Evolutionary conservation across 2,329 filamentous ascomycete species (phyloP).

Genomic region (Arthroderma uncinatum): DNA sequence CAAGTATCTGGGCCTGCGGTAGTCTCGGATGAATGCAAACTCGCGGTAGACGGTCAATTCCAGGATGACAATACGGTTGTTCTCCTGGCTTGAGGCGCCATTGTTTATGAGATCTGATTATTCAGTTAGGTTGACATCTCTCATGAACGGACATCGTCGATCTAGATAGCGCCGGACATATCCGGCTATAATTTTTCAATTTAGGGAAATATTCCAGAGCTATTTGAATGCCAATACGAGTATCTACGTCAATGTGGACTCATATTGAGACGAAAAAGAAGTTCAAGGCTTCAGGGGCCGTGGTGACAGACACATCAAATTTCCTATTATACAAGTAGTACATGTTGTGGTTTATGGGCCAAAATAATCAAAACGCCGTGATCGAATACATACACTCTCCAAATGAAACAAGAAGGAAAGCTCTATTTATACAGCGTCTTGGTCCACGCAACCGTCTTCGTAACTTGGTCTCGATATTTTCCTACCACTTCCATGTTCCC

Average conservation of each 20-base stretch:
- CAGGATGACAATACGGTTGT: constrained; percentile 63
- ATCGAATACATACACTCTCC: not conserved
- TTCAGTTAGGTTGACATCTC: constrained; percentile 2
- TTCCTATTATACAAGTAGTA: constrained; percentile 1
- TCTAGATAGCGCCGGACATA: too few species aligned
- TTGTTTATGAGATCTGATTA: not conserved
- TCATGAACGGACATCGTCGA: not conserved
- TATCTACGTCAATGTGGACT: not conserved
- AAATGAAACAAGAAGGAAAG: not conserved
- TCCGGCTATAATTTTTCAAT: not conserved
- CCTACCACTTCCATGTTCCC: constrained; percentile 20
- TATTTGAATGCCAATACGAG: not conserved
- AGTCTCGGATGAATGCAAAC: constrained; percentile 50
- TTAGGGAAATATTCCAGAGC: not conserved
- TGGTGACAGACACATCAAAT: not conserved
- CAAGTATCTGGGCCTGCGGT: constrained; percentile 63
- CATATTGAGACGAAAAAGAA: not conserved
- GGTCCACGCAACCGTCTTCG: not conserved
- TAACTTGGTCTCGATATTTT: not conserved
- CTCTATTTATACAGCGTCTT: not conserved
- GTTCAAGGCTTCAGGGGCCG: not conserved
- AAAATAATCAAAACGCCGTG: constrained; percentile 1
- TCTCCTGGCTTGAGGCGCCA: constrained; percentile 22
- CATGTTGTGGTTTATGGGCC: not conserved
- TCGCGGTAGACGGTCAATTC: constrained; percentile 56